Conservation (phyloP, 805 yeast species). For the Saccharomycodes ludwigii region DNA sequence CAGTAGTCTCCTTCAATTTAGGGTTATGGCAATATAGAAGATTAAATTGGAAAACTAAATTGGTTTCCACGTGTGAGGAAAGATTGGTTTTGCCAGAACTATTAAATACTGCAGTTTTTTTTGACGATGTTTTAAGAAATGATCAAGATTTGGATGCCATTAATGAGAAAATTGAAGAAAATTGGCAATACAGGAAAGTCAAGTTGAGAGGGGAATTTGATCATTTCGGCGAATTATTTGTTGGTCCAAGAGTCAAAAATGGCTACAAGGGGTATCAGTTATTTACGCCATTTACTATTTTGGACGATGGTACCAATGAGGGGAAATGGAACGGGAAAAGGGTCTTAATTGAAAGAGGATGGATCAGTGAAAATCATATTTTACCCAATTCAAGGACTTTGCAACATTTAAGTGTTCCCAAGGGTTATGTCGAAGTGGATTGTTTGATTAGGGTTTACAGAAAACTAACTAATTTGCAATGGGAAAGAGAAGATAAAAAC, state of each 20-base stretch:
- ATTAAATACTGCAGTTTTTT: not conserved
- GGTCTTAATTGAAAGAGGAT: slow-evolving; percentile 79
- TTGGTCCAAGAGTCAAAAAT: slow-evolving; percentile 77
- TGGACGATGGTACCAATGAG: slow-evolving; percentile 40
- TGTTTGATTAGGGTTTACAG: slow-evolving; percentile 65
- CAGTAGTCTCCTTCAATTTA: slow-evolving; percentile 68
- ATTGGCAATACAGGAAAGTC: slow-evolving; percentile 76
- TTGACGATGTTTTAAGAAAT: not conserved
- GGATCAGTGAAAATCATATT: slow-evolving; percentile 63
- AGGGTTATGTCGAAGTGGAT: slow-evolving; percentile 52
- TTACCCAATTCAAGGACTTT: slow-evolving; percentile 47
- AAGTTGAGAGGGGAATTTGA: slow-evolving; percentile 66
- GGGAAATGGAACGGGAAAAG: slow-evolving; percentile 33
- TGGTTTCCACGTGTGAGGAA: slow-evolving; percentile 76
- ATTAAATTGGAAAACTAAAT: slow-evolving; percentile 74
- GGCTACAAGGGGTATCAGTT: slow-evolving; percentile 67
- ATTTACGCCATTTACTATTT: slow-evolving; percentile 69
- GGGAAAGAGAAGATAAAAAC: slow-evolving; percentile 58
- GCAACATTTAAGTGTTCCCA: slow-evolving; percentile 60
- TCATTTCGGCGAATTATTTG: slow-evolving; percentile 77
- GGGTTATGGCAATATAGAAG: slow-evolving; percentile 92
- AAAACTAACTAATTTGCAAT: slow-evolving; percentile 48
- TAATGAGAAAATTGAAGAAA: slow-evolving; percentile 52
- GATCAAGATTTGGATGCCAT: slow-evolving; percentile 17
- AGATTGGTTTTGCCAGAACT: slow-evolving; percentile 54